Evolutionary conservation across 352 stramenopile genomes (phyloP), one percentile per base, ranked within the genome.

Genomic region (Pythium monospermum): DNA sequence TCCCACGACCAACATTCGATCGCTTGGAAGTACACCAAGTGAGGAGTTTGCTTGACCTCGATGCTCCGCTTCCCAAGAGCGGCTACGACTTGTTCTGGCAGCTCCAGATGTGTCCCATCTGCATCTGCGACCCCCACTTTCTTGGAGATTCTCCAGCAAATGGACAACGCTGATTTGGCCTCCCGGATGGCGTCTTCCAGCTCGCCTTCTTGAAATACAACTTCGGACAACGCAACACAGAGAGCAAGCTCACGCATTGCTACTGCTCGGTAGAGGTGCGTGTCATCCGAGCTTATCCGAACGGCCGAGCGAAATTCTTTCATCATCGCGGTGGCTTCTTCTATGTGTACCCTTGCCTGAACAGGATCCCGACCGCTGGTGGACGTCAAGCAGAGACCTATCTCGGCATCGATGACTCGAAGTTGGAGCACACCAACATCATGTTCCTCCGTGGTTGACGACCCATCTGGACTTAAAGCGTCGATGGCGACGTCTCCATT

Each of bases 1-100:
- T 87, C 79, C 79, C 79, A 90, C 21, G 79, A 90, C 13, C 73
- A 83, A 37, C 72, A 83, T 46, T 90, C 76, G 1, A 86, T 59
- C 3, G 79, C 76, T 52, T 77, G 66, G 39, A 90, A 90, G 57
- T 73, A 71, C 10, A 77, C 49, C n/a, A 77, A 46, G 12, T 60
- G 39, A 5, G 64, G 56, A 5, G 58, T 52, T 15, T 49, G 66
- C 16, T 49, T 31, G 22, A 42, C 33, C 4, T 55, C 37, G n/a
- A 49, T 44, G 21, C 28, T 43, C n/a, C 50, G 49, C 43, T 57
- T 54, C 15, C 40, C 42, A 27, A 64, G 33, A 19, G 55, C 56
- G 21, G 36, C 18, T 36, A 57, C 60, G 6, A 89, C 63, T 45
- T 71, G 56, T 6, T 55, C 47, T 12, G 79, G 76, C 13, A 90